Evolutionary conservation across 441 rosid genomes (phyloP), one percentile per base, ranked within the genome.

Genomic region (Pelargonium myrrhifolium): DNA sequence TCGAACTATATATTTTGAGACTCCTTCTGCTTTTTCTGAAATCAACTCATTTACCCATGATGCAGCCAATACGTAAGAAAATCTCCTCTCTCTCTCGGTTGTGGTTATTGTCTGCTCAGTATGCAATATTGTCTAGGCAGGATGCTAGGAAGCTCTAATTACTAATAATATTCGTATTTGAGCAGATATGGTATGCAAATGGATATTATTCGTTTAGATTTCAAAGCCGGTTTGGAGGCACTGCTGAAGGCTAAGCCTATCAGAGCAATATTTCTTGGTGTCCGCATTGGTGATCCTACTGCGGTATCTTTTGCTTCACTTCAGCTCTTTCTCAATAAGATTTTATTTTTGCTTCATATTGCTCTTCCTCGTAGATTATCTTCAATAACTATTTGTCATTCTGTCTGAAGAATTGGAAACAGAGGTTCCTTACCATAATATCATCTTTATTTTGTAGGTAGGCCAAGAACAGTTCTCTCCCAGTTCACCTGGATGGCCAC

Each of bases 391-490:
- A 35, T 35, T 35, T 35, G 39, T 35, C 39, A 5, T 35, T 35
- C 39, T 35, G 39, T 35, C 39, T 35, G 7, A 35, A 35, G 39
- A 35, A 20, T 9, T 62, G 51, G 21, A 72, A 71, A 60, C 67
- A 59, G 65, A 68, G 47, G 11, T 42, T 40, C 61, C 66, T 67
- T 63, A 61, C 43, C 4, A 51, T 74, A 51, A 20, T 58, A 40
- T 37, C 35, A 22, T 24, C 55, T 28, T 45, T 11, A 65, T 61
- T 26, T 70, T 74, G 39, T 81, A 95, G 99, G 96, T 90, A 70
- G 99, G 99, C 70, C 99, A 95, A 82, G 98, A 92, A 75, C 99
- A 89, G 72, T 95, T 95, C 80, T 95, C 98, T 59, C 99, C 99
- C 43, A 92, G 99, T 79, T 90, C 99, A 65, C 95, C 95, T 65